Conservation (phyloP, 768 basidiomycete species). For the Obba rivulosa region DNA sequence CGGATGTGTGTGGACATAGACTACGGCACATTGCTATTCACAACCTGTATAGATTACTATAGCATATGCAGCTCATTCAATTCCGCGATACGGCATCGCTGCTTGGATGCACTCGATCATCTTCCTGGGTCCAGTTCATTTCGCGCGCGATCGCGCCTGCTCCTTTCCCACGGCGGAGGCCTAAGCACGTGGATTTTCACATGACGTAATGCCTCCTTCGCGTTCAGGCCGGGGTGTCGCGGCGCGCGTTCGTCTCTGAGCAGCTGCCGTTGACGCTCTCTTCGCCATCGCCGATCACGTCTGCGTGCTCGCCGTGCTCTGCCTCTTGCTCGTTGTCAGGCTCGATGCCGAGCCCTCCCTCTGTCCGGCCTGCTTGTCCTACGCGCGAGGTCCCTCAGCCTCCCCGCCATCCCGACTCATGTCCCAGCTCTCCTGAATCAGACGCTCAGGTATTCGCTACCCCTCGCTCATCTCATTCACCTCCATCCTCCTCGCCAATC, state of each 20-base stretch:
- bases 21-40: too few species aligned
- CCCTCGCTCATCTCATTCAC: constrained; percentile 5
- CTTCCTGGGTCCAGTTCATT: too few species aligned
- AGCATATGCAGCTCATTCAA: too few species aligned
- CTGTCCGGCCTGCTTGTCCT: constrained; percentile 8
- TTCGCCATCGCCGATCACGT: neutral
- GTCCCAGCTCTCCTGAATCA: constrained; percentile 4
- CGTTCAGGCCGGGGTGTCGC: constrained; percentile 1
- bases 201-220: neutral
- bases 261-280: neutral
- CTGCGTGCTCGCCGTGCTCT: constrained; percentile 4
- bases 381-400: constrained; percentile 7
- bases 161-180: neutral
- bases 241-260: neutral
- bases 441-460: constrained; percentile 5
- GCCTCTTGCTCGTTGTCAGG: constrained; percentile 2
- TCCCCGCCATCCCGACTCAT: constrained; percentile 1
- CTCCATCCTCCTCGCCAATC: constrained; percentile 1
- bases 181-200: constrained; percentile 5
- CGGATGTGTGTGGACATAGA: too few species aligned
- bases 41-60: too few species aligned
- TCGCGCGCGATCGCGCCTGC: too few species aligned
- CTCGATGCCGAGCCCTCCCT: constrained; percentile 9
- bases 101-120: too few species aligned
- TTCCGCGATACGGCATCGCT: too few species aligned